Base-by-base conservation (phyloP, 2,329 filamentous ascomycete species). In the Apiospora phragmitis region DNA sequence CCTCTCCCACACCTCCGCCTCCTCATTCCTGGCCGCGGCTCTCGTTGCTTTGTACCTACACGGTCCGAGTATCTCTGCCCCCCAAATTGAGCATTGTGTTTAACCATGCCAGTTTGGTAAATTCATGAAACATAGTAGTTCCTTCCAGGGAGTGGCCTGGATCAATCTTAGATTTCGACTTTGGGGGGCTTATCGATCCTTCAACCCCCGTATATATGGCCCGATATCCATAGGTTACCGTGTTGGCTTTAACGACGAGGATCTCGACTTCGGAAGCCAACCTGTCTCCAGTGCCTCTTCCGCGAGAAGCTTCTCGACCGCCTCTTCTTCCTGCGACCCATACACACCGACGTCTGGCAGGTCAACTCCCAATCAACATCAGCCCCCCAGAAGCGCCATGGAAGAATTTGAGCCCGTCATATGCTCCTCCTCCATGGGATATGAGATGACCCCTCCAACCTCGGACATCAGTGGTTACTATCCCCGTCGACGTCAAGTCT, bases 171-270 rank as follows among this genome's bases (percentile, higher is more conserved):
- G 41, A 67, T 67, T 47, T 45, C 65, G 41, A 21, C 14, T 67
- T 32, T 67, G 26, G 24, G 26, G 24, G 41, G 41, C 41, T 43
- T 43, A 67, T 47, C 65, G 65, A 29, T 38, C 68, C 35, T 62
- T 9, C 29, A 62, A n/a, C n/a, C n/a, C n/a, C n/a, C n/a, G 51
- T 78, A 78, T 78, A 77, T 74, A 72, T 77, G 75, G 73, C 75
- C 71, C 35, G 73, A 72, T 74, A 74, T 74, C 73, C 51, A 35
- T 62, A 38, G 51, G 51, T 18, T 72, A 76, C 79, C 74, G 83
- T 80, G 79, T 85, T 78, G 80, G 81, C 70, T 74, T 77, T 70
- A 71, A 68, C n/a, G 74, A 75, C 65, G 75, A 76, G 24, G 74
- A 75, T 79, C 78, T 85, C 78, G 79, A 81, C 70, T 74, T 79